Percentiles rank a stretch among this genome's conserved stretches.
These are phyloP conservation scores for Vigna trinervia DNA, from an alignment of 306 rosid species.

Conservation along the genomic window DNA sequence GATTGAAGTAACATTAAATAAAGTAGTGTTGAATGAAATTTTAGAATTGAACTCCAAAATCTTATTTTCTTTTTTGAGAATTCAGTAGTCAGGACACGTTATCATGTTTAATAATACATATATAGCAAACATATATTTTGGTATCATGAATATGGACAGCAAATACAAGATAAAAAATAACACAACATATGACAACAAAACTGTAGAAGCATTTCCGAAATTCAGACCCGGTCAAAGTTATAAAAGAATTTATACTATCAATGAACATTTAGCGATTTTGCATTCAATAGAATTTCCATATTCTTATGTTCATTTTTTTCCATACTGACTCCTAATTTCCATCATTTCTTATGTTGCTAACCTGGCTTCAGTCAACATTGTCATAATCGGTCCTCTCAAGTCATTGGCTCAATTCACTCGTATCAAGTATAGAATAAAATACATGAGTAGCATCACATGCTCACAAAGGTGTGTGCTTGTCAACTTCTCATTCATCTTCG, in stretches of 20 bases:
- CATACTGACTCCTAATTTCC: background rate
- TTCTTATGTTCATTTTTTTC: slow-evolving; percentile 4
- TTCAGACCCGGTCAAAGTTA: background rate
- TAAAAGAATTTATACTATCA: slow-evolving; percentile 4
- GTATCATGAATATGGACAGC: slow-evolving; percentile 20
- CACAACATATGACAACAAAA: slow-evolving; percentile 20
- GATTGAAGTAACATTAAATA: slow-evolving; percentile 44
- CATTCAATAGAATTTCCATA: background rate
- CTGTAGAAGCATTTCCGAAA: slow-evolving; percentile 5
- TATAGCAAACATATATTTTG: slow-evolving; percentile 12
- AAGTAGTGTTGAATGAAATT: background rate
- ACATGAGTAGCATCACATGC: background rate
- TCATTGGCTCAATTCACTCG: background rate
- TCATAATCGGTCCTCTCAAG: background rate
- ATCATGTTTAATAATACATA: background rate
- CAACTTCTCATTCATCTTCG: background rate
- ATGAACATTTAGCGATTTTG: background rate
- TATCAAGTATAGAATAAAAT: too few relatives aligned
- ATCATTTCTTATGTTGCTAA: background rate
- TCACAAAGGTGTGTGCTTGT: background rate
- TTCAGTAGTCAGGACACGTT: slow-evolving; percentile 10
- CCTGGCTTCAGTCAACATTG: background rate
- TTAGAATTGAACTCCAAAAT: slow-evolving; percentile 25
- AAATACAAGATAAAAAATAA: background rate
- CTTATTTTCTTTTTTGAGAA: background rate